Evolutionary conservation across 495 filamentous ascomycete genomes (phyloP).

Genomic region (Aspergillus indologenus): DNA sequence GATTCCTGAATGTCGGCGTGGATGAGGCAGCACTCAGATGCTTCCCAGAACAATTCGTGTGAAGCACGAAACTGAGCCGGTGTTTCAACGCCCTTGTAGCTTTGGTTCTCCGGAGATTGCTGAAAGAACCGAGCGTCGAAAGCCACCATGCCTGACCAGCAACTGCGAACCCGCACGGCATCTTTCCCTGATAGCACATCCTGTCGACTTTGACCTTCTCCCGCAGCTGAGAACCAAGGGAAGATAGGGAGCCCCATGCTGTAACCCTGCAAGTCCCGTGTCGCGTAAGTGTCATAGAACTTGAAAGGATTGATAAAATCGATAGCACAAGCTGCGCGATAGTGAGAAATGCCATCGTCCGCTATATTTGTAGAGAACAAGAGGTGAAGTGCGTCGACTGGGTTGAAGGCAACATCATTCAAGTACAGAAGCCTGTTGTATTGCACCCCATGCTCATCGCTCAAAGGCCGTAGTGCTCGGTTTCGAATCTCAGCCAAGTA

Average conservation of each 20-base stretch:
- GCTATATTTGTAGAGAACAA: slow-evolving; percentile 71
- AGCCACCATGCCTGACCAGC: slow-evolving; percentile 81
- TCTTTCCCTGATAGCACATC: slow-evolving; percentile 62
- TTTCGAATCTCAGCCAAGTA: slow-evolving; percentile 79
- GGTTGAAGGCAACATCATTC: slow-evolving; percentile 73
- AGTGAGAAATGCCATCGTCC: slow-evolving; percentile 54
- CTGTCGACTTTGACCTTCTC: slow-evolving; percentile 51
- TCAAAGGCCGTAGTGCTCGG: slow-evolving; percentile 63
- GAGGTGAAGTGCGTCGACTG: slow-evolving; percentile 66
- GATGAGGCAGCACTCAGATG: slow-evolving; percentile 76
- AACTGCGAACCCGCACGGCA: slow-evolving; percentile 69
- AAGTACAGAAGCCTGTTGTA: slow-evolving; percentile 73
- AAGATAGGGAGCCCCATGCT: slow-evolving; percentile 68
- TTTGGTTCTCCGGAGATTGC: slow-evolving; percentile 9
- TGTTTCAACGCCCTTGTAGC: slow-evolving; percentile 11
- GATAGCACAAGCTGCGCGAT: slow-evolving; percentile 75
- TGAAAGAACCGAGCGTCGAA: slow-evolving; percentile 69
- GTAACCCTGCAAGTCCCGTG: slow-evolving; percentile 70
- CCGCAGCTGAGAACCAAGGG: slow-evolving; percentile 67
- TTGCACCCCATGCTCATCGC: slow-evolving; percentile 35
- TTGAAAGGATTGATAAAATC: slow-evolving; percentile 76
- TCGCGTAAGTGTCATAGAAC: slow-evolving; percentile 81
- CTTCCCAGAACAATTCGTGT: slow-evolving; percentile 66
- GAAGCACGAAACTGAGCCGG: slow-evolving; percentile 66
- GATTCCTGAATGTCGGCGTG: slow-evolving; percentile 63